Evolutionary conservation across 257 asterid species (phyloP).

Genomic region (Solanum dulcamara): DNA sequence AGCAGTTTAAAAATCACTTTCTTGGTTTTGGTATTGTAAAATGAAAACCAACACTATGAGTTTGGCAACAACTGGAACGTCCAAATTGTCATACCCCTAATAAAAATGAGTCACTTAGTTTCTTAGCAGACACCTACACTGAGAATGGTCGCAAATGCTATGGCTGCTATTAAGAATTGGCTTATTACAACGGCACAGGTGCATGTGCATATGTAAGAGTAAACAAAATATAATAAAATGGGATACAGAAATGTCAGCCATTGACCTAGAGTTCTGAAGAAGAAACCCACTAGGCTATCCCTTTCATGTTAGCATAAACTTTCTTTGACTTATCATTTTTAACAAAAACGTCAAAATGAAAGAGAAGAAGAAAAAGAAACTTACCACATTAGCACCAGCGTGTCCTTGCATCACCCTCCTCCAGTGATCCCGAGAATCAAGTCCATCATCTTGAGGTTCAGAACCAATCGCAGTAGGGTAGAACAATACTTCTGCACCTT

Average conservation of each 20-base stretch:
- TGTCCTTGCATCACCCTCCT: slow-evolving; percentile 97
- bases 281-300: background rate
- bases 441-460: slow-evolving; percentile 88
- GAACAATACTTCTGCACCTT: slow-evolving; percentile 90
- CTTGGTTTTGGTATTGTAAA: background rate
- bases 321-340: background rate
- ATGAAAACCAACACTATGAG: background rate
- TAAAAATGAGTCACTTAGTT: background rate
- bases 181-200: background rate
- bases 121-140: background rate
- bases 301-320: background rate
- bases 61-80: background rate
- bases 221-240: background rate
- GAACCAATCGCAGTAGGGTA: slow-evolving; percentile 99
- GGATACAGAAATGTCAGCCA: background rate
- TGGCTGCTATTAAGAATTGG: background rate
- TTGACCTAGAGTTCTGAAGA: background rate
- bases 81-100: background rate
- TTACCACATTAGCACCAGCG: slow-evolving; percentile 91
- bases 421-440: slow-evolving; percentile 98
- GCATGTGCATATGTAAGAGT: background rate
- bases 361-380: slow-evolving; percentile 14
- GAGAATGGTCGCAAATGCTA: background rate
- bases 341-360: background rate
- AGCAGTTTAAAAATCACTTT: background rate